Percentiles rank a stretch among this genome's conserved stretches.
Conservation (phyloP, 345 rosid species). For the Raphanus sativus region DNA sequence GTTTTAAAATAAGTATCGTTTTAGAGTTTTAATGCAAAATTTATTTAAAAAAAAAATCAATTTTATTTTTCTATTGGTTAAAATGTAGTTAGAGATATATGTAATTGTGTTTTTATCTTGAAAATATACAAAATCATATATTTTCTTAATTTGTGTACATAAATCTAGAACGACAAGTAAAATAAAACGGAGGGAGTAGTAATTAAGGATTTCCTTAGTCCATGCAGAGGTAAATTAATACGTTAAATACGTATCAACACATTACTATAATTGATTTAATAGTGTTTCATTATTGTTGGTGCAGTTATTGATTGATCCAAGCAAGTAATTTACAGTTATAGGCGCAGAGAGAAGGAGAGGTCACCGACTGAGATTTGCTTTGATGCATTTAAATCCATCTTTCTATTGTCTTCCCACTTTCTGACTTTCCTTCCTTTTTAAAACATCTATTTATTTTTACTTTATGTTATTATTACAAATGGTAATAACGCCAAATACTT, state of each 20-base stretch:
- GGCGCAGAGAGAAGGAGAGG: slow-evolving; percentile 32
- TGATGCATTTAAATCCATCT: slow-evolving; percentile 42
- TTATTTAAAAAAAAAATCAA: no score
- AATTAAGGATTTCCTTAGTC: neutral
- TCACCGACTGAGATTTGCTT: slow-evolving; percentile 42
- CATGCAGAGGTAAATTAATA: neutral
- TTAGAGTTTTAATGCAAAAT: no score
- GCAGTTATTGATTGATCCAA: slow-evolving; percentile 22
- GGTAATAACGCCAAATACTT: neutral
- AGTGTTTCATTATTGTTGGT: slow-evolving; percentile 7
- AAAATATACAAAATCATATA: no score
- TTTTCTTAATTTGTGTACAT: no score
- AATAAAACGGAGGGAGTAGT: no score
- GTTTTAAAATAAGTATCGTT: no score
- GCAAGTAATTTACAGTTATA: slow-evolving; percentile 37
- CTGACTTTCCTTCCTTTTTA: slow-evolving; percentile 5
- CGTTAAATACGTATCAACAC: neutral
- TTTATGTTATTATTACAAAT: neutral
- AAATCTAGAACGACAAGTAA: no score
- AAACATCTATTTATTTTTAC: neutral
- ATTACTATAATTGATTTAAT: neutral
- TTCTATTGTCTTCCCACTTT: slow-evolving; percentile 15
- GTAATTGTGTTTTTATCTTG: no score
- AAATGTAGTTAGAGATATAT: no score
- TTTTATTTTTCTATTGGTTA: no score